Evolutionary conservation across 768 basidiomycete species (phyloP).

Genomic region (Plicaturopsis crispa): DNA sequence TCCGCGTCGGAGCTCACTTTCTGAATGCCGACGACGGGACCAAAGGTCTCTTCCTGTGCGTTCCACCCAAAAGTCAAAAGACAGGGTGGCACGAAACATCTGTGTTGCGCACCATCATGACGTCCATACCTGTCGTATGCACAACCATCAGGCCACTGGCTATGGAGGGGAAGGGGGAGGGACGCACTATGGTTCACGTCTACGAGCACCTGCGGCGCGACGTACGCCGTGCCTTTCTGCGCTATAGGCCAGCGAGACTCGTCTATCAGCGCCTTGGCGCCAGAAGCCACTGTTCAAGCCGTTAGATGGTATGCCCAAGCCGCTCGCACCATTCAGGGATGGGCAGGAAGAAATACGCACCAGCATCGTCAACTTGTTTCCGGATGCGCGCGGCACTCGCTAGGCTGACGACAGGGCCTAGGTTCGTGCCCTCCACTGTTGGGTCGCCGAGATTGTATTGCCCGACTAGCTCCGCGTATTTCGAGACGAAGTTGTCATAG

Average conservation of each 20-base stretch:
- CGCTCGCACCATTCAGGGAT: conserved; percentile 42
- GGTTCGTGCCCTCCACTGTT: conserved; percentile 57
- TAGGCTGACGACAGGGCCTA: conserved; percentile 91
- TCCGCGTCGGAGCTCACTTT: conserved; percentile 84
- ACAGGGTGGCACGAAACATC: background rate
- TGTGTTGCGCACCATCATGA: conserved; percentile 65
- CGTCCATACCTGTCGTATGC: conserved; percentile 68
- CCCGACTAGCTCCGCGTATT: conserved; percentile 72
- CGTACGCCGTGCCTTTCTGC: conserved; percentile 82
- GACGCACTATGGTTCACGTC: conserved; percentile 82
- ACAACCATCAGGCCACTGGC: conserved; percentile 1
- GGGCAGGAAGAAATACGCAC: conserved; percentile 29
- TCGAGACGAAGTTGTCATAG: conserved; percentile 72
- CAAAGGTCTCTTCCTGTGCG: conserved; percentile 79
- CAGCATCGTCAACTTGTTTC: conserved; percentile 80
- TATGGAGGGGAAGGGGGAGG: background rate
- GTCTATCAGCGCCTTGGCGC: too few species aligned
- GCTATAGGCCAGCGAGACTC: too few species aligned
- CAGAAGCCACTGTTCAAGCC: too few species aligned
- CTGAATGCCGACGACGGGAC: conserved; percentile 89
- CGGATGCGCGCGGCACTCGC: conserved; percentile 80
- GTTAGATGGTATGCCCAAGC: too few species aligned
- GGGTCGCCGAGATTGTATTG: conserved; percentile 86
- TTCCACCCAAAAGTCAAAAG: background rate
- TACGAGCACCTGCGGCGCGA: conserved; percentile 86